A percentile compares a stretch with the other conserved stretches of the same genome.
phyloP scores from a whole-genome alignment of 2,329 filamentous ascomycete genomes.

The Aureobasidium sp. region DNA sequence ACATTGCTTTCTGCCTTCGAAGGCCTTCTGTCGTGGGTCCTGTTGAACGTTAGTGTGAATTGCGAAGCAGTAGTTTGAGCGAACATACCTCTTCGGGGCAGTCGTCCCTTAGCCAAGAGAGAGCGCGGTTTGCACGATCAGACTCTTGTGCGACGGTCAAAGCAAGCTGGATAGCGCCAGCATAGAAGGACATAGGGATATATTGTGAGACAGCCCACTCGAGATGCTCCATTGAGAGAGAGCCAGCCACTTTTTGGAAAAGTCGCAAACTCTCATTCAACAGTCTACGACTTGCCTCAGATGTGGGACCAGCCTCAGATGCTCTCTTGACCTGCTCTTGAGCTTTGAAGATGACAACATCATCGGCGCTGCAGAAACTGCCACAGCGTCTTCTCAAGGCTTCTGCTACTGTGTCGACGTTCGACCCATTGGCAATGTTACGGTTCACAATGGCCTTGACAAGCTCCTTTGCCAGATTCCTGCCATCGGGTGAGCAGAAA shows the following conservation, averaged over 20 bases:
- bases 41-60: conserved; percentile 19
- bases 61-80: background rate
- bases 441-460: conserved; percentile 98
- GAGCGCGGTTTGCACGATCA: conserved; percentile 77
- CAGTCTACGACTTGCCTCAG: conserved; percentile 66
- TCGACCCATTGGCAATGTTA: conserved; percentile 93
- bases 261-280: conserved; percentile 82
- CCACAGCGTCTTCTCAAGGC: conserved; percentile 86
- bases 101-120: conserved; percentile 81
- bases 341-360: conserved; percentile 97
- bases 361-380: conserved; percentile 94
- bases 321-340: conserved; percentile 90
- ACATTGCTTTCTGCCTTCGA: conserved; percentile 64
- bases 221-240: conserved; percentile 72
- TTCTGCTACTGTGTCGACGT: conserved; percentile 94
- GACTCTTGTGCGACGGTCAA: conserved; percentile 74
- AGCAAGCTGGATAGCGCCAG: conserved; percentile 78
- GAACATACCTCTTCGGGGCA: conserved; percentile 47
- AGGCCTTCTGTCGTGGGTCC: conserved; percentile 62
- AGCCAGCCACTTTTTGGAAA: conserved; percentile 81
- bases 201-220: conserved; percentile 72
- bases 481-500: conserved; percentile 70
- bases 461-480: conserved; percentile 83
- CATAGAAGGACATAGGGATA: conserved; percentile 76
- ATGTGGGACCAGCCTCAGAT: conserved; percentile 65